A percentile compares a stretch with the other conserved stretches of the same genome.
Conservation (phyloP, 164 flowering plant species). For the Platanus orientalis region DNA sequence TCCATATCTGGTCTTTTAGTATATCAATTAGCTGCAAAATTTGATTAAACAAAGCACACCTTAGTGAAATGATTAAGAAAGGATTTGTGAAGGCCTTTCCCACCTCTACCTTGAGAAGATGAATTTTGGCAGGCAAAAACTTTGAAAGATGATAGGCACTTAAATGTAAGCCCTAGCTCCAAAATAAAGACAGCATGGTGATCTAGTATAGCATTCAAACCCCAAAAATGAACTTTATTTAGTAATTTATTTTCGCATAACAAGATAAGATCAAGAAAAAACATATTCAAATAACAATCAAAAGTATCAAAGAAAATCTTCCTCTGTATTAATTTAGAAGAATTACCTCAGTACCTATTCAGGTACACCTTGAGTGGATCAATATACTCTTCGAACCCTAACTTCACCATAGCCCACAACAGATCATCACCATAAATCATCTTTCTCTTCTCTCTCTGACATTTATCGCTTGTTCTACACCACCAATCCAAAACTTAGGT, state of each 20-base stretch:
- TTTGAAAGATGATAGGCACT: slow-evolving; percentile 82
- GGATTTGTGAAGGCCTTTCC: slow-evolving; percentile 95
- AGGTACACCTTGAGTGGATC: slow-evolving; percentile 64
- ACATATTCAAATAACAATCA: not conserved
- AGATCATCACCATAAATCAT: slow-evolving; percentile 78
- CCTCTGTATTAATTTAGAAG: no score
- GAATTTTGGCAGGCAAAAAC: slow-evolving; percentile 99
- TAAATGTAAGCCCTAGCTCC: slow-evolving; percentile 68
- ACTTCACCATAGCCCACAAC: slow-evolving; percentile 74
- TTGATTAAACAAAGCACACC: slow-evolving; percentile 30
- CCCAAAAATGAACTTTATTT: slow-evolving; percentile 33
- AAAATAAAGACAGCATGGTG: slow-evolving; percentile 96
- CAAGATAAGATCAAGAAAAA: not conserved
- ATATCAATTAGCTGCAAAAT: not conserved
- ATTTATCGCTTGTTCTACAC: slow-evolving; percentile 72
- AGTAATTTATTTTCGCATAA: not conserved
- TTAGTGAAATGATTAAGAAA: slow-evolving; percentile 95
- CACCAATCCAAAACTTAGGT: slow-evolving; percentile 1
- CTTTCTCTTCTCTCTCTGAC: slow-evolving; percentile 77
- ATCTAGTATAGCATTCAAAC: slow-evolving; percentile 92
- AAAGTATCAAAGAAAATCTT: not conserved
- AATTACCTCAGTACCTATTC: slow-evolving; percentile 57
- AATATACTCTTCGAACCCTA: slow-evolving; percentile 75
- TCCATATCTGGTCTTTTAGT: not conserved
- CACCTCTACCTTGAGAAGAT: slow-evolving; percentile 89